Evolutionary conservation across 1,284 basidiomycete genomes (phyloP).

Genomic region (Thecaphora frezii): DNA sequence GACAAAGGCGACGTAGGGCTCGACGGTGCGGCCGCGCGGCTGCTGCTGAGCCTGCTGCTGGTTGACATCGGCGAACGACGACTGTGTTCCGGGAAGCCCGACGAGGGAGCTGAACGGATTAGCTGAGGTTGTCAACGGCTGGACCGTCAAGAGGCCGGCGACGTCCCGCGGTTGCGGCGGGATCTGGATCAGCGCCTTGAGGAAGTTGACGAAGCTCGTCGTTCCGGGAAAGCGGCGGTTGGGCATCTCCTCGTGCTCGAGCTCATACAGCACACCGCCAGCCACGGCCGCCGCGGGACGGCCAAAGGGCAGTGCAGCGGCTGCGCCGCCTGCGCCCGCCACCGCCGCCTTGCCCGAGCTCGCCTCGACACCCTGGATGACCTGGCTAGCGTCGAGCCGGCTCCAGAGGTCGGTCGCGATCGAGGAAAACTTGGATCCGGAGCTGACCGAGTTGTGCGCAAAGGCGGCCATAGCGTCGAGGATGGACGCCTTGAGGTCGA

Average conservation of each 20-base stretch:
- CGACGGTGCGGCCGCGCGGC: slow-evolving; percentile 61
- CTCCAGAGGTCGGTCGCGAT: slow-evolving; percentile 80
- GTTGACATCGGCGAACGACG: slow-evolving; percentile 14
- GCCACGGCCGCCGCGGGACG: no score
- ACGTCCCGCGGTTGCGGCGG: slow-evolving; percentile 10
- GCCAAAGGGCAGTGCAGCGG: no score
- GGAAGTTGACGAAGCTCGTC: slow-evolving; percentile 80
- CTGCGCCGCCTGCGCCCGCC: no score
- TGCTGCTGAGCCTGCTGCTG: slow-evolving; percentile 22
- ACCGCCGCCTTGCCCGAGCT: slow-evolving; percentile 10
- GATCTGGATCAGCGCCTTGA: slow-evolving; percentile 67
- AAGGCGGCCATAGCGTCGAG: slow-evolving; percentile 84
- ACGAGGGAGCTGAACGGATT: slow-evolving; percentile 37
- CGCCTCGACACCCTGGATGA: slow-evolving; percentile 19
- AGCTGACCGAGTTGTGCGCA: slow-evolving; percentile 37
- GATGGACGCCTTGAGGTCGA: slow-evolving; percentile 88
- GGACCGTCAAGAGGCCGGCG: slow-evolving; percentile 5
- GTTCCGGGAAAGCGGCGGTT: slow-evolving; percentile 81
- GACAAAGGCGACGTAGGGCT: slow-evolving; percentile 80
- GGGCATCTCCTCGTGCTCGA: slow-evolving; percentile 81
- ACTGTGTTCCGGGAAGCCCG: neutral
- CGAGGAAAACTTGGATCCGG: slow-evolving; percentile 55
- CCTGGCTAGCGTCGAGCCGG: slow-evolving; percentile 69
- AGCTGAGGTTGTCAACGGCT: slow-evolving; percentile 9
- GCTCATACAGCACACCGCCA: slow-evolving; percentile 63